Evolutionary conservation across 1,284 basidiomycete genomes (phyloP).

Genomic region (Naganishia albida): DNA sequence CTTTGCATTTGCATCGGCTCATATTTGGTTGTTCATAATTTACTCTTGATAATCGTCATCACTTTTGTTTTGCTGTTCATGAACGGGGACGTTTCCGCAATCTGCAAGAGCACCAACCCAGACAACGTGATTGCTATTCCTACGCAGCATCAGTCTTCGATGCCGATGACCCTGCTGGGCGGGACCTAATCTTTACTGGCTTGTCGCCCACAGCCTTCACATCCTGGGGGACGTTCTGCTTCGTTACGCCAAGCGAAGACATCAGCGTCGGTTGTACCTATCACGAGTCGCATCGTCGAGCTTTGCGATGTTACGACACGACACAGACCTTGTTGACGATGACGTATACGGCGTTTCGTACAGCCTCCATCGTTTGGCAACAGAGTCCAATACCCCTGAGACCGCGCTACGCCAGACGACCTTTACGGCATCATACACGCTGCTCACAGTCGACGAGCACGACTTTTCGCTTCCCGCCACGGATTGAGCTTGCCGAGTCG

Average conservation of each 20-base stretch:
- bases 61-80: not conserved
- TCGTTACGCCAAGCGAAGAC: slow-evolving; percentile 2
- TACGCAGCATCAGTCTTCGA: not conserved
- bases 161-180: not conserved
- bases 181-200: not conserved
- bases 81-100: not conserved
- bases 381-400: slow-evolving; percentile 50
- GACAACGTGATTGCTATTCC: not conserved
- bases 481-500: slow-evolving; percentile 47
- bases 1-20: not conserved
- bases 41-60: not conserved
- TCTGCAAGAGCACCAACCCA: no score
- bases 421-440: not conserved
- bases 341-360: slow-evolving; percentile 49
- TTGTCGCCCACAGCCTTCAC: not conserved
- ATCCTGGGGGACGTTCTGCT: not conserved
- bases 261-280: slow-evolving; percentile 21
- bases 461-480: slow-evolving; percentile 44
- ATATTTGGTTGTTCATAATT: slow-evolving; percentile 2
- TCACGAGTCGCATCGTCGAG: not conserved
- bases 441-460: slow-evolving; percentile 52
- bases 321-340: slow-evolving; percentile 50
- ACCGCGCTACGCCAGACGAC: not conserved
- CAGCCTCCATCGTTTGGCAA: slow-evolving; percentile 43
- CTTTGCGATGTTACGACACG: not conserved